Evolutionary conservation across 2,329 filamentous ascomycete species (phyloP).

Genomic region (Fusarium acutatum): DNA sequence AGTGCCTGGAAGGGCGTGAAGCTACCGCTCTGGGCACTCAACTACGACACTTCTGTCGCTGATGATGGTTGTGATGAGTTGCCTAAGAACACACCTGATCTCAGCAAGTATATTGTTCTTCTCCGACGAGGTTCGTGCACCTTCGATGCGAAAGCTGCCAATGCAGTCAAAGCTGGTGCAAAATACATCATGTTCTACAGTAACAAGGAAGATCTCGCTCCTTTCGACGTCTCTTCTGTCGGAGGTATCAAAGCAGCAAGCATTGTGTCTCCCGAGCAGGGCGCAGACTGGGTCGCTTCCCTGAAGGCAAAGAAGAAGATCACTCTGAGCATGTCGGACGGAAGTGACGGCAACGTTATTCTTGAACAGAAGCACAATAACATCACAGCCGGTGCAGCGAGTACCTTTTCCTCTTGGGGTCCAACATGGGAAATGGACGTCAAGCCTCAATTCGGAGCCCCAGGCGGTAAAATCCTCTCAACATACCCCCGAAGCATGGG

Average conservation of each 20-base stretch:
- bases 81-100: slow-evolving; percentile 63
- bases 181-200: slow-evolving; percentile 71
- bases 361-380: slow-evolving; percentile 51
- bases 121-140: slow-evolving; percentile 67
- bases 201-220: slow-evolving; percentile 51
- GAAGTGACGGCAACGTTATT: slow-evolving; percentile 46
- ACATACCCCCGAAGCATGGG: slow-evolving; percentile 60
- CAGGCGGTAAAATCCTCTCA: slow-evolving; percentile 66
- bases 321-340: slow-evolving; percentile 54
- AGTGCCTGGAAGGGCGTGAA: slow-evolving; percentile 55
- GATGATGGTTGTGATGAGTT: slow-evolving; percentile 62
- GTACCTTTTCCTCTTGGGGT: slow-evolving; percentile 66
- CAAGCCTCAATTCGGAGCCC: slow-evolving; percentile 64
- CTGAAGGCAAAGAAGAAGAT: slow-evolving; percentile 56
- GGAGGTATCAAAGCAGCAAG: slow-evolving; percentile 48
- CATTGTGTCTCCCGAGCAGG: slow-evolving; percentile 54
- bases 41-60: slow-evolving; percentile 56
- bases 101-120: slow-evolving; percentile 66
- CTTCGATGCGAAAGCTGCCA: slow-evolving; percentile 62
- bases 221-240: slow-evolving; percentile 46
- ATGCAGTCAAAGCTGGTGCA: slow-evolving; percentile 63
- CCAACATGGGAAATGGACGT: slow-evolving; percentile 67
- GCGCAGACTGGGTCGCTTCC: slow-evolving; percentile 53
- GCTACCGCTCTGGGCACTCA: slow-evolving; percentile 60
- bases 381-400: slow-evolving; percentile 60